Evolutionary conservation across 352 stramenopile species (phyloP).

Genomic region (Phytophthora uliginosa): DNA sequence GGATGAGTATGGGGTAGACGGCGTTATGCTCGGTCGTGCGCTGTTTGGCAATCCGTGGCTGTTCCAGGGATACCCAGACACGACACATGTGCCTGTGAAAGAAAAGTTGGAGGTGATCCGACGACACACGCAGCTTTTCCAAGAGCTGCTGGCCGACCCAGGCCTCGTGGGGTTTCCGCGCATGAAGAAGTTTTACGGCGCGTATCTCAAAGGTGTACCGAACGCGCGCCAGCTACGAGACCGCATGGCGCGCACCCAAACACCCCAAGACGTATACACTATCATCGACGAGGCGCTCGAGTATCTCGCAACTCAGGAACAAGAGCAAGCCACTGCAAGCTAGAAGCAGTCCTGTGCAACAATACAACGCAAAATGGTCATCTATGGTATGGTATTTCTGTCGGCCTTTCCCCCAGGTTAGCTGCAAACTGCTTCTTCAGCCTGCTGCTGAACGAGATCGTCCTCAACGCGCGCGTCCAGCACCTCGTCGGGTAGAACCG

Average conservation of each 20-base stretch:
- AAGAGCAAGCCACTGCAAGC: conserved; percentile 22
- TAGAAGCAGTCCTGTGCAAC: not conserved
- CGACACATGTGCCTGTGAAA: conserved; percentile 55
- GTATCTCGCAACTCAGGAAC: conserved; percentile 41
- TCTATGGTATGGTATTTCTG: conserved; percentile 34
- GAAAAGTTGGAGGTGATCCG: conserved; percentile 72
- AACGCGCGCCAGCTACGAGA: conserved; percentile 79
- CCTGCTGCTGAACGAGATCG: conserved; percentile 46
- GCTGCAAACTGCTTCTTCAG: conserved; percentile 24
- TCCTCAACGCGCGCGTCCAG: conserved; percentile 79
- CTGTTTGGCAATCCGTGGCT: conserved; percentile 88
- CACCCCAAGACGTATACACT: conserved; percentile 62
- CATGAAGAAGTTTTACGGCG: conserved; percentile 87
- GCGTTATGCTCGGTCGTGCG: conserved; percentile 82
- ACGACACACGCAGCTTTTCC: conserved; percentile 77
- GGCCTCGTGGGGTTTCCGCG: conserved; percentile 67
- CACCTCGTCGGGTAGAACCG: conserved; percentile 74
- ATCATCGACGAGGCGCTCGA: conserved; percentile 65
- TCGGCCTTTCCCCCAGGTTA: conserved; percentile 3
- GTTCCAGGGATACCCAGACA: conserved; percentile 73
- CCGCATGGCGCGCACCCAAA: conserved; percentile 53
- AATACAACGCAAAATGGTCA: conserved; percentile 16
- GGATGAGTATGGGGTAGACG: conserved; percentile 75
- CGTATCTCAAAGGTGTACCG: conserved; percentile 80
- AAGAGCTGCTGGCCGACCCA: conserved; percentile 59